These are phyloP conservation scores for Arbutus unedo DNA, from an alignment of 148 eudicot genomes.

Conservation along the genomic window DNA sequence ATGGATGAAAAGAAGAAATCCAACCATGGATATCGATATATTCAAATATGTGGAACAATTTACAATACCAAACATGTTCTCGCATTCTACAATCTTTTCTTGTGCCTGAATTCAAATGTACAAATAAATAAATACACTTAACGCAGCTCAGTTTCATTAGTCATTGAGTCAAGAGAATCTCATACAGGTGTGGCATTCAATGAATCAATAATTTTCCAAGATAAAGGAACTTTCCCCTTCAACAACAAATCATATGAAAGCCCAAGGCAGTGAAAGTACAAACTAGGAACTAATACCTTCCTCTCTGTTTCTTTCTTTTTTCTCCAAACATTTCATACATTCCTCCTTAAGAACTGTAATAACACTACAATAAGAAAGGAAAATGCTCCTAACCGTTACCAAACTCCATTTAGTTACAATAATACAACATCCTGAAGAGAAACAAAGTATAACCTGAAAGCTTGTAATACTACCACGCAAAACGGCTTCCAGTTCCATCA, in stretches of 20 bases:
- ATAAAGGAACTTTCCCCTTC: neutral
- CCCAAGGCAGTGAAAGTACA: neutral
- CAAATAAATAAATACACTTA: neutral
- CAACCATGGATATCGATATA: neutral
- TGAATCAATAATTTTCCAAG: neutral
- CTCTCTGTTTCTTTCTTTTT: neutral
- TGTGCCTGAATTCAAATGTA: neutral
- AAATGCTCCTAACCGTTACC: neutral
- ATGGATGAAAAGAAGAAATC: neutral
- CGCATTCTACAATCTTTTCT: neutral
- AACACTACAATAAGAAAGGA: neutral
- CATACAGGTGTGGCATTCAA: neutral
- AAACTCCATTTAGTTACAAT: neutral
- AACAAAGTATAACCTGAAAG: slow-evolving; percentile 15
- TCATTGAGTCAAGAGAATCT: neutral
- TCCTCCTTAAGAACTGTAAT: neutral
- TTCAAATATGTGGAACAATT: no score
- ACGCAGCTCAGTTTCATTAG: neutral
- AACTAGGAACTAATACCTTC: neutral
- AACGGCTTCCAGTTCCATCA: slow-evolving; percentile 88
- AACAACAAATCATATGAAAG: neutral
- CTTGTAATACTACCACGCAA: slow-evolving; percentile 32
- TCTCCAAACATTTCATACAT: neutral
- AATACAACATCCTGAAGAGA: neutral
- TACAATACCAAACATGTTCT: neutral